Conservation (phyloP, 345 rosid genomes). For the Gynandropsis gynandra region DNA sequence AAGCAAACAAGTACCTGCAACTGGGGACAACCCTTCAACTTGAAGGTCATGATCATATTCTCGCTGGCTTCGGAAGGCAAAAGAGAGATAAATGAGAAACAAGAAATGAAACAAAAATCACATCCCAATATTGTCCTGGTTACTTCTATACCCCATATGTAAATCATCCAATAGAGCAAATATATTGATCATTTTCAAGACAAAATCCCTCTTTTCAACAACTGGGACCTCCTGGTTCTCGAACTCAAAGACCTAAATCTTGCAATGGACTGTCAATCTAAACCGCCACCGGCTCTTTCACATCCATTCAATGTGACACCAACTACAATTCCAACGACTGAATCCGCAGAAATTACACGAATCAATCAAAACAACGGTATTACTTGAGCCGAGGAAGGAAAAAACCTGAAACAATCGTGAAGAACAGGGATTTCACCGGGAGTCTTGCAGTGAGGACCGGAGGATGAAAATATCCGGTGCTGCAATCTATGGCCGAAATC, state of each 20-base stretch:
- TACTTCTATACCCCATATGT: background rate
- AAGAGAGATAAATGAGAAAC: conserved; percentile 33
- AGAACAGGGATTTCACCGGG: conserved; percentile 42
- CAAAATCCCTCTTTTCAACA: background rate
- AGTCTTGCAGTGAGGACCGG: conserved; percentile 33
- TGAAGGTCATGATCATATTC: conserved; percentile 48
- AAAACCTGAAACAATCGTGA: conserved; percentile 53
- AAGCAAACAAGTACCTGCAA: conserved; percentile 52
- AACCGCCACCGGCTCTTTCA: background rate
- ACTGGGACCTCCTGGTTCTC: conserved; percentile 2
- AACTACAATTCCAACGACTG: background rate
- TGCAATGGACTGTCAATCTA: background rate
- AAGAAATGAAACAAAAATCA: background rate
- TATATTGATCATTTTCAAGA: background rate
- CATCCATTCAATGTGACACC: background rate
- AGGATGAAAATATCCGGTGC: conserved; percentile 34
- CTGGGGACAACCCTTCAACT: conserved; percentile 38
- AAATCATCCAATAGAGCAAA: background rate
- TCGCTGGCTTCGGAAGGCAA: conserved; percentile 49
- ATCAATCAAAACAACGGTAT: background rate
- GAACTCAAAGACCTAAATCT: conserved; percentile 4
- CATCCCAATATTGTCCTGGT: background rate
- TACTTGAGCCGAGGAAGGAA: background rate
- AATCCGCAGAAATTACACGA: background rate
- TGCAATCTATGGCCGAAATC: conserved; percentile 21